Percentiles rank a stretch among this genome's conserved stretches.
phyloP scores from a whole-genome alignment of 768 basidiomycete genomes.

The Tephrocybe sp. region DNA sequence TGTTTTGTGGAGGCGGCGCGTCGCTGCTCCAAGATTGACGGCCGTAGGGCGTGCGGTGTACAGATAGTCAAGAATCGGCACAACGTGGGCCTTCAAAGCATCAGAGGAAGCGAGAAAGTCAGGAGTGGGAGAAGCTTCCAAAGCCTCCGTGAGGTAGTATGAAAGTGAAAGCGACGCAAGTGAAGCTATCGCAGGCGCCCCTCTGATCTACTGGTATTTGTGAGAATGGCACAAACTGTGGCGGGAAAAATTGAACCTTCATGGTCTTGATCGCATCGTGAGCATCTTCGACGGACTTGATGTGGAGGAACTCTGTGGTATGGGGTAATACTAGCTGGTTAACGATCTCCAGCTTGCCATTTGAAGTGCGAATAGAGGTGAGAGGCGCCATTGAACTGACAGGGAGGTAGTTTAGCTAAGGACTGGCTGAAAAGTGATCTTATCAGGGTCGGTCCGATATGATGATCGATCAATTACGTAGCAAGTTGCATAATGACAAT shows the following conservation, averaged over 20 bases:
- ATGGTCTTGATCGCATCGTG: constrained; percentile 95
- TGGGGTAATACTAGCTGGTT: constrained; percentile 89
- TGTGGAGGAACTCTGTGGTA: constrained; percentile 58
- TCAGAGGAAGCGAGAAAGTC: constrained; percentile 55
- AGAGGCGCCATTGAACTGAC: constrained; percentile 27
- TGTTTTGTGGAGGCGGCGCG: constrained; percentile 59
- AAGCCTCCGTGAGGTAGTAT: constrained; percentile 55
- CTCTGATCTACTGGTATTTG: constrained; percentile 54
- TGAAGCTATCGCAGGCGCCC: constrained; percentile 94
- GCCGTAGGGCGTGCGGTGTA: constrained; percentile 93
- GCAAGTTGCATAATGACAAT: constrained; percentile 1
- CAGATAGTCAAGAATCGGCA: constrained; percentile 65
- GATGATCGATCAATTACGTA: neutral
- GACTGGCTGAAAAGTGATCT: neutral
- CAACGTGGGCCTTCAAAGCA: constrained; percentile 54
- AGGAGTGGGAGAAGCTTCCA: constrained; percentile 45
- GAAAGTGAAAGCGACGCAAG: constrained; percentile 83
- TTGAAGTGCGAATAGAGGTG: constrained; percentile 39
- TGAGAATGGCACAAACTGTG: constrained; percentile 1
- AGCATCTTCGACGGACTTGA: constrained; percentile 78
- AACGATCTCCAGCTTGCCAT: constrained; percentile 71
- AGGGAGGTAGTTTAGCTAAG: too few species aligned
- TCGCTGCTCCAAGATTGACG: constrained; percentile 90
- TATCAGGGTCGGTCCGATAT: neutral
- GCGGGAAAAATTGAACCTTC: constrained; percentile 57